Evolutionary conservation across 2,329 filamentous ascomycete species (phyloP), one percentile per base, ranked within the genome.

Genomic region (Metarhizium rileyi): DNA sequence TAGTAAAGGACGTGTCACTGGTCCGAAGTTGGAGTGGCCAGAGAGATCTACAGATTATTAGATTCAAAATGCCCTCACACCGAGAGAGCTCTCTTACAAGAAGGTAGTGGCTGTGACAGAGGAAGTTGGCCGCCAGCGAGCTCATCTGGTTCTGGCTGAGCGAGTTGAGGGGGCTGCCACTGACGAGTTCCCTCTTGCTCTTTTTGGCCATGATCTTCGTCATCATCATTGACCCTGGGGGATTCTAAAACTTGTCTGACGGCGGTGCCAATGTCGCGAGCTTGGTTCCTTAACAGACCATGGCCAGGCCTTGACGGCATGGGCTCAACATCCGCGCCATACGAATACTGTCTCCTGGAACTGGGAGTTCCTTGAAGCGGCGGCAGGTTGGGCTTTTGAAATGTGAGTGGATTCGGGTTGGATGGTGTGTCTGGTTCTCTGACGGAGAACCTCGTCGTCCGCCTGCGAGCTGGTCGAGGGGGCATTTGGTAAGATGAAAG

Each of bases 281-380:
- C 51, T 45, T 52, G 59, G 53, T 33, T 53, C 4, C 50, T 43
- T n/a, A 41, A 49, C 23, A 51, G 35, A 20, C 52, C 51, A 7
- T 54, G 49, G 2, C 50, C 52, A 4, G 56, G 55, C 9, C 57
- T 52, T 30, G 53, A 47, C 20, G 61, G 60, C 18, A 55, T 54
- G 2, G 67, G 67, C 46, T 70, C 67, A 27, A 54, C 60, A n/a
- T 50, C 64, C 30, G 67, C 63, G 30, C 67, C 67, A 55, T 70
- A 70, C 1, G 65, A 61, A 50, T 68, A 69, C 52, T 68, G 66
- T 36, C 66, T 59, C 27, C 66, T 59, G 10, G 64, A 59, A 42
- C 64, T 67, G 5, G 67, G 65, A 0, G 67, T 68, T 3, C 63
- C 66, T 33, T 56, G 53, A 3, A 60, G 50, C 2, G 53, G 46